Base-by-base conservation (phyloP, 371 early-diverging fungal species). In the Mucor indicus region DNA sequence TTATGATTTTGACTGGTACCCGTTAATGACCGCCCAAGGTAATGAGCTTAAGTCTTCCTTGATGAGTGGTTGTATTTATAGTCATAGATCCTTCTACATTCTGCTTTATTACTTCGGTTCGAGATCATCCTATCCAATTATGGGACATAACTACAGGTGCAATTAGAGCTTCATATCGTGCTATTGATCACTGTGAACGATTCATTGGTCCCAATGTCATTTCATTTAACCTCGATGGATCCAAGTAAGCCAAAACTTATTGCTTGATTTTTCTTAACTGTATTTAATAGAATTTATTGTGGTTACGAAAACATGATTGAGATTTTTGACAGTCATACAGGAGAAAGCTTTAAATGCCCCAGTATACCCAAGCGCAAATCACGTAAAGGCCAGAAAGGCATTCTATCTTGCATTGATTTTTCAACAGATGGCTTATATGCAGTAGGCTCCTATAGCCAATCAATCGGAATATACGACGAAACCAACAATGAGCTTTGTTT, bases 281-380 rank as follows among this genome's bases (percentile, higher is more conserved):
- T n/a, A 12, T 24, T 7, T 42, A 15, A 15, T 44, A 85, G 84
- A 38, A 81, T 87, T 8, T 87, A 85, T 41, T 77, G 80, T 45
- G 84, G 85, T 7, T 84, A 77, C 48, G 80, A 85, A 42, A 85
- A 85, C 45, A 79, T 78, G 78, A 75, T 87, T 40, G 78, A 86
- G 41, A 70, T 87, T 5, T 86, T 86, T 51, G 86, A 85, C 53
- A 64, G 72, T 1, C 61, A 74, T 4, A 84, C 85, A 24, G 84
- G 64, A 5, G 45, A 45, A 1, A 32, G 42, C 23, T 22, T 36
- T 21, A 78, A 80, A 37, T 39, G 60, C 13, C 69, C 83, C 0
- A 84, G 83, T 1, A 68, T 77, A 0, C 81, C 85, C 1, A 80
- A 71, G 3, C 74, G 83, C 10, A 78, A 73, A 48, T 79, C 78